phyloP scores from a whole-genome alignment of 257 asterid species.

The Petunia secreta region DNA sequence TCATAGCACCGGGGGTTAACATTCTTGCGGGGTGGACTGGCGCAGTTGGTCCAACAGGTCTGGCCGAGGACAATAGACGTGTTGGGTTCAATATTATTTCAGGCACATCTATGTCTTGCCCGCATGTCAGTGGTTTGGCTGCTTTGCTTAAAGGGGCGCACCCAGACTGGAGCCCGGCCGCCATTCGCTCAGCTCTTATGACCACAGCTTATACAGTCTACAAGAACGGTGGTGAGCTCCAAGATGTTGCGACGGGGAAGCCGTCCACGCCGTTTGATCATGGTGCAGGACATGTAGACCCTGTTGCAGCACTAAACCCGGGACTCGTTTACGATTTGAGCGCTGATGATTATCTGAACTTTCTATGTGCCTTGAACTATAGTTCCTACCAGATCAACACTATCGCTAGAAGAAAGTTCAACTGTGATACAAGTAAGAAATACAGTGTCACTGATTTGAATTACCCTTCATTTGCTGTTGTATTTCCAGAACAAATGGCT shows the following conservation, averaged over 20 bases:
- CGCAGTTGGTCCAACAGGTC: slow-evolving; percentile 56
- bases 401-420: slow-evolving; percentile 26
- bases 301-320: slow-evolving; percentile 56
- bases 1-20: slow-evolving; percentile 66
- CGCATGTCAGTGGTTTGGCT: slow-evolving; percentile 63
- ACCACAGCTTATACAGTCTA: slow-evolving; percentile 62
- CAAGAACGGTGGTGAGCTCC: slow-evolving; percentile 49
- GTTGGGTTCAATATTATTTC: slow-evolving; percentile 61
- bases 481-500: slow-evolving; percentile 8
- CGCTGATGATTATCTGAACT: slow-evolving; percentile 49
- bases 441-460: slow-evolving; percentile 23
- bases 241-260: slow-evolving; percentile 49
- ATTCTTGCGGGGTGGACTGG: slow-evolving; percentile 61
- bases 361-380: slow-evolving; percentile 59
- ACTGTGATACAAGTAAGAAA: slow-evolving; percentile 22
- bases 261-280: slow-evolving; percentile 56
- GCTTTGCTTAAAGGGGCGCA: slow-evolving; percentile 63
- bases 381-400: slow-evolving; percentile 20
- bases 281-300: slow-evolving; percentile 71
- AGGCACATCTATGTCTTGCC: slow-evolving; percentile 74
- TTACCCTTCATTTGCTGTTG: slow-evolving; percentile 35
- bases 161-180: slow-evolving; percentile 71
- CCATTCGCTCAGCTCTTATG: slow-evolving; percentile 67
- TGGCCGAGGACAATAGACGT: slow-evolving; percentile 46
- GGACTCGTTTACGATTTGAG: slow-evolving; percentile 62